Evolutionary conservation across 768 basidiomycete genomes (phyloP).

Genomic region (Punctularia strigosozonata): DNA sequence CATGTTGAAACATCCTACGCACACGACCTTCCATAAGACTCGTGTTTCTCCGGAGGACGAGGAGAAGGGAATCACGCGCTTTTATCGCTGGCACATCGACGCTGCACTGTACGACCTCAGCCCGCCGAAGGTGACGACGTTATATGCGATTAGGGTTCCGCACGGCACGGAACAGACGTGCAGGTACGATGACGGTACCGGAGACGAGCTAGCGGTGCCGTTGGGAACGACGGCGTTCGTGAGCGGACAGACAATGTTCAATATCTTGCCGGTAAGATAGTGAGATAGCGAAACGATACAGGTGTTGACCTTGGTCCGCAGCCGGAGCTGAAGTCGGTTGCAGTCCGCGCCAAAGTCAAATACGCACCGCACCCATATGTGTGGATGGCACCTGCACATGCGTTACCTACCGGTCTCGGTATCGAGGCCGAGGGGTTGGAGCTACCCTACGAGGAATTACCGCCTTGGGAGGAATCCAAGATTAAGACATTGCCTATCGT

Average conservation of each 20-base stretch:
- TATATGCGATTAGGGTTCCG: conserved; percentile 71
- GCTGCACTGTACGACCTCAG: conserved; percentile 70
- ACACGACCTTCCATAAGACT: conserved; percentile 82
- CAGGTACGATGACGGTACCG: conserved; percentile 80
- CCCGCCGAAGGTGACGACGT: conserved; percentile 76
- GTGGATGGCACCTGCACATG: conserved; percentile 76
- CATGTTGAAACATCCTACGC: conserved; percentile 76
- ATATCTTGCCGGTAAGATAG: conserved; percentile 63
- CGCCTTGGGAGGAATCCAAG: conserved; percentile 71
- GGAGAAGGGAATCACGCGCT: conserved; percentile 67
- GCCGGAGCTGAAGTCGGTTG: conserved; percentile 64
- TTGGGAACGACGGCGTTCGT: conserved; percentile 82
- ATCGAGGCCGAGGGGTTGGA: conserved; percentile 74
- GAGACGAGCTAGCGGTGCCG: conserved; percentile 72
- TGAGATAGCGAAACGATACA: too few species aligned
- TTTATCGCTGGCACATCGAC: conserved; percentile 91
- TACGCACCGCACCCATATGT: conserved; percentile 85
- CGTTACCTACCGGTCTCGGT: conserved; percentile 70
- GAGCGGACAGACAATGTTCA: conserved; percentile 76
- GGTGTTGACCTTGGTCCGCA: too few species aligned
- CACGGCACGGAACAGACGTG: conserved; percentile 48
- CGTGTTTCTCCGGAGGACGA: conserved; percentile 63
- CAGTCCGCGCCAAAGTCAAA: conserved; percentile 61
- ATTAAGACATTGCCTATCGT: conserved; percentile 63
- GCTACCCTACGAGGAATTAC: conserved; percentile 51